phyloP scores from a whole-genome alignment of 2,329 filamentous ascomycete genomes.

The Bipolaris gigantea region DNA sequence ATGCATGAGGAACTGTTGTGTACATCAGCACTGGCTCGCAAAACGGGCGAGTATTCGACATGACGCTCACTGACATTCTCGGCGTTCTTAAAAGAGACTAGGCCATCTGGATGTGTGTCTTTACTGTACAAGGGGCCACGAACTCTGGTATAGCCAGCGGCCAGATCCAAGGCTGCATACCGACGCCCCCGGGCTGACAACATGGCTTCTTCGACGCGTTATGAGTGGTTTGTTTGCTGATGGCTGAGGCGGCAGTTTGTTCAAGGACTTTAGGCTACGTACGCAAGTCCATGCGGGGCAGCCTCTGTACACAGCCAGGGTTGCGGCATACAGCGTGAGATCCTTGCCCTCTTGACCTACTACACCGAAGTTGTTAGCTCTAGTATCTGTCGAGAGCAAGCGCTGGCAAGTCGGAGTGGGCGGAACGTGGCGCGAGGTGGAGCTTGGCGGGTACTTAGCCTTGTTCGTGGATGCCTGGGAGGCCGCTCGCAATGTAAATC shows the following conservation, averaged over 20 bases:
- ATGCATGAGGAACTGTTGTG: slow-evolving; percentile 5
- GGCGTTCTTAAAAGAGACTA: slow-evolving; percentile 5
- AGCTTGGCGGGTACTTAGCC: neutral
- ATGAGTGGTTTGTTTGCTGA: neutral
- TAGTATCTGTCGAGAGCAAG: neutral
- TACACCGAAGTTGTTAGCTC: neutral
- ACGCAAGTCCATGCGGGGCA: slow-evolving; percentile 7
- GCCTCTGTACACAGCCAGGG: neutral
- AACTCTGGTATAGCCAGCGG: slow-evolving; percentile 9
- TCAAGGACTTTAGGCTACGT: neutral
- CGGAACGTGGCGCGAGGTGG: neutral
- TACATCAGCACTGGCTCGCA: neutral
- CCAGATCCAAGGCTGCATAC: slow-evolving; percentile 7
- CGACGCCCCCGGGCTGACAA: slow-evolving; percentile 6
- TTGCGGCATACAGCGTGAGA: neutral
- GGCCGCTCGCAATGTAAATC: slow-evolving; percentile 5
- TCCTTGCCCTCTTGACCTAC: neutral
- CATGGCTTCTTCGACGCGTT: neutral
- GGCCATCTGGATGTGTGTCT: neutral
- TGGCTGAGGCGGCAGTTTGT: neutral
- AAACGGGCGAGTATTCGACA: neutral
- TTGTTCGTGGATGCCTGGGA: slow-evolving; percentile 7
- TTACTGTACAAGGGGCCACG: slow-evolving; percentile 3
- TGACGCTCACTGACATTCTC: slow-evolving; percentile 2
- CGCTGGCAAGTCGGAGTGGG: neutral